A percentile compares a stretch with the other conserved stretches of the same genome.
Conservation (phyloP, 2,329 filamentous ascomycete genomes). For the Stylonectria norvegica region DNA sequence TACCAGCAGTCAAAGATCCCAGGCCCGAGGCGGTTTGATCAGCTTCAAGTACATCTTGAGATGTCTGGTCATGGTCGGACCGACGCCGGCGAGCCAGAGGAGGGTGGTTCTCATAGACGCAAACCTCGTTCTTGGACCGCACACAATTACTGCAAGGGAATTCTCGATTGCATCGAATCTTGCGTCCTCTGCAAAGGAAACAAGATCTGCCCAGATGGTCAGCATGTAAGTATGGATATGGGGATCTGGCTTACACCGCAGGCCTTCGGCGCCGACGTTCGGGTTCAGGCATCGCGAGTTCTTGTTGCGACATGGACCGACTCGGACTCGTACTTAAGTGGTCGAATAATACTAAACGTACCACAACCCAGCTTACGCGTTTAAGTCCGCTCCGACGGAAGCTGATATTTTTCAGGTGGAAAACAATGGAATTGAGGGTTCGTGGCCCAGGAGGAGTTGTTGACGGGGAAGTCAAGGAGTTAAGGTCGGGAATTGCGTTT, state of each 20-base stretch:
- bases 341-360: no score
- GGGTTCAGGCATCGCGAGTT: conserved; percentile 13
- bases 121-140: conserved; percentile 33
- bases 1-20: neutral
- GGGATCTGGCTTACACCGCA: conserved; percentile 20
- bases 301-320: neutral
- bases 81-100: neutral
- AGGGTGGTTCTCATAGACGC: conserved; percentile 31
- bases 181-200: conserved; percentile 40
- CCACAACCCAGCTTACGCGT: no score
- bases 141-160: conserved; percentile 41
- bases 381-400: no score
- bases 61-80: neutral
- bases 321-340: no score
- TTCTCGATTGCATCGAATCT: conserved; percentile 42
- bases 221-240: neutral
- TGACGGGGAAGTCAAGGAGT: conserved; percentile 4
- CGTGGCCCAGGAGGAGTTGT: no score
- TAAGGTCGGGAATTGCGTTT: conserved; percentile 7
- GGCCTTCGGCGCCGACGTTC: conserved; percentile 28
- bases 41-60: neutral
- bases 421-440: no score
- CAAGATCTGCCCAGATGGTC: conserved; percentile 33
- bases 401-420: no score
- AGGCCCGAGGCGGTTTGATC: neutral